Percentiles rank a stretch among this genome's conserved stretches.
Conservation (phyloP, 176 grass and related monocot genomes). For the Oryza australiensis region DNA sequence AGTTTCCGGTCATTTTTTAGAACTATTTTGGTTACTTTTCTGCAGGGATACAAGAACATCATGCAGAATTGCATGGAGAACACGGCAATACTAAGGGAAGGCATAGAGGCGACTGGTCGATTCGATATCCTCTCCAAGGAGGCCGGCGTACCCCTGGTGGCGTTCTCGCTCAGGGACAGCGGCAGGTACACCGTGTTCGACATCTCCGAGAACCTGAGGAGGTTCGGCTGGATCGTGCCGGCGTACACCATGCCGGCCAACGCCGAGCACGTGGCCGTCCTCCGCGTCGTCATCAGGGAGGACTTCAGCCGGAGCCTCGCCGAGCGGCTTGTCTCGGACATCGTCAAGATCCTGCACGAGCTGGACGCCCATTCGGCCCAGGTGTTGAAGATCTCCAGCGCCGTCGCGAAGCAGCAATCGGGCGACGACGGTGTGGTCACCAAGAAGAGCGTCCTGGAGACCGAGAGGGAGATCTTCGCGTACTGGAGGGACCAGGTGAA, state of each 20-base stretch:
- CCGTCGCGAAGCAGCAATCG: not conserved
- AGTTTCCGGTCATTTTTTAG: not conserved
- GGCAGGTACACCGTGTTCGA: conserved; percentile 57
- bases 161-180: conserved; percentile 68
- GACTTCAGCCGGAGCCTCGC: conserved; percentile 71
- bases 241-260: conserved; percentile 84
- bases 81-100: conserved; percentile 42
- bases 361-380: conserved; percentile 42
- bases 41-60: conserved; percentile 77
- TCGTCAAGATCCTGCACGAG: conserved; percentile 55
- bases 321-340: conserved; percentile 53
- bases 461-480: conserved; percentile 32
- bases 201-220: conserved; percentile 65
- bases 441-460: conserved; percentile 52
- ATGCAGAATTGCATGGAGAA: conserved; percentile 78
- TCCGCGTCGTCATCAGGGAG: conserved; percentile 84
- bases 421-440: not conserved
- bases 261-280: conserved; percentile 66
- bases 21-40: not conserved
- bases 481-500: conserved; percentile 30
- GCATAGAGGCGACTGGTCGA: conserved; percentile 45
- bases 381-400: conserved; percentile 21
- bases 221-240: conserved; percentile 84
- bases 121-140: conserved; percentile 79
- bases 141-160: conserved; percentile 66